Evolutionary conservation across 108 stramenopile species (phyloP).

Genomic region (Skeletonema costatum): DNA sequence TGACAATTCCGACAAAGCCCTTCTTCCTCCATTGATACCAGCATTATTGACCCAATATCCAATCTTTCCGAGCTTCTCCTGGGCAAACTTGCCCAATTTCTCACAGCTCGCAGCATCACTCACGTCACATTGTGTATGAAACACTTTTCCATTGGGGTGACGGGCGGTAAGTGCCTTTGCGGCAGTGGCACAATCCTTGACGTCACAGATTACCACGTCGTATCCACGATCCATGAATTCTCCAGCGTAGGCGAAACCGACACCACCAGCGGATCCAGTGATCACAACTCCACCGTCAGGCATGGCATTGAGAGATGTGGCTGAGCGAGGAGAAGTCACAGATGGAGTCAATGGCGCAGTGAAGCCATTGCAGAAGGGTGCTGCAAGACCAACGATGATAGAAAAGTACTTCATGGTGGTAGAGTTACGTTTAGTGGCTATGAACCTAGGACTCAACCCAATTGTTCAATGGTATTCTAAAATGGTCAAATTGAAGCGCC

Average conservation of each 20-base stretch:
- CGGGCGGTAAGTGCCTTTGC: slow-evolving; percentile 63
- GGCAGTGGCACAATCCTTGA: slow-evolving; percentile 77
- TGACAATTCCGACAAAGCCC: slow-evolving; percentile 78
- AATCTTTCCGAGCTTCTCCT: slow-evolving; percentile 84
- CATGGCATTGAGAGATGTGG: slow-evolving; percentile 24
- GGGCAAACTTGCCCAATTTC: slow-evolving; percentile 71
- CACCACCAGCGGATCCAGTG: slow-evolving; percentile 85
- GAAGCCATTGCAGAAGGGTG: slow-evolving; percentile 3
- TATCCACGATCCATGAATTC: slow-evolving; percentile 91
- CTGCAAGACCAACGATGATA: not conserved
- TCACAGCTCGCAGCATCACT: slow-evolving; percentile 65
- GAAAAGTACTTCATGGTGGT: not conserved
- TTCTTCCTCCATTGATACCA: slow-evolving; percentile 88
- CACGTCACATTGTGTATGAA: slow-evolving; percentile 88
- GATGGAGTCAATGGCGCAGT: not conserved
- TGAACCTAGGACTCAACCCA: not conserved
- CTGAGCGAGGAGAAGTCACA: slow-evolving; percentile 2
- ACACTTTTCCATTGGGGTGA: slow-evolving; percentile 76
- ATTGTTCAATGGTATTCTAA: not conserved
- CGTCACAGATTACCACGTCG: slow-evolving; percentile 90
- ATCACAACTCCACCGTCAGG: slow-evolving; percentile 81
- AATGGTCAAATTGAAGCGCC: not conserved
- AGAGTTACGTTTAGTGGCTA: not conserved
- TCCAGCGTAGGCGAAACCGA: slow-evolving; percentile 92
- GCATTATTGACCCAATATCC: slow-evolving; percentile 94